Evolutionary conservation across 495 filamentous ascomycete species (phyloP).

Genomic region (Aspergillus carlsbadensis): DNA sequence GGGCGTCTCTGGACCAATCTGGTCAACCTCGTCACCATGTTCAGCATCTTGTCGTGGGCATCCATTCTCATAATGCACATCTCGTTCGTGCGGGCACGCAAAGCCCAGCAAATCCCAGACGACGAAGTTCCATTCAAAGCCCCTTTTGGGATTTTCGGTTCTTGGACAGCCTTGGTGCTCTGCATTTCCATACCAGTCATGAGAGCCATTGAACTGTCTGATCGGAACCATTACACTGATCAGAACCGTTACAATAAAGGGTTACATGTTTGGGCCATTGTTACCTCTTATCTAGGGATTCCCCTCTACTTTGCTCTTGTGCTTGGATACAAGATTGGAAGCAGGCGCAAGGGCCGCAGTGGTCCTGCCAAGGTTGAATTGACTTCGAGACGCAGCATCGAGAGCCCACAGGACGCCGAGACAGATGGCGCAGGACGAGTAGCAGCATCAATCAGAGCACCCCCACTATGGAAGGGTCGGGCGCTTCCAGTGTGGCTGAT

Average conservation of each 20-base stretch:
- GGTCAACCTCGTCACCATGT: conserved; percentile 74
- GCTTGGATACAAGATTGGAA: conserved; percentile 62
- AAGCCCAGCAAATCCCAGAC: conserved; percentile 64
- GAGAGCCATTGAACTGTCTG: conserved; percentile 70
- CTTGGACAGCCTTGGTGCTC: conserved; percentile 60
- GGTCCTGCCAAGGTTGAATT: not conserved
- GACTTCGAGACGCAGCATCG: not conserved
- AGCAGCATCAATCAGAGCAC: not conserved
- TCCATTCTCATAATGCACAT: conserved; percentile 79
- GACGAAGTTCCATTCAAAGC: conserved; percentile 67
- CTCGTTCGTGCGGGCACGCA: conserved; percentile 68
- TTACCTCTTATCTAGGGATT: conserved; percentile 76
- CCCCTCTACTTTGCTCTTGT: conserved; percentile 71
- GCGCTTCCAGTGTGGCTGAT: conserved; percentile 9
- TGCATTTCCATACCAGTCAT: conserved; percentile 69
- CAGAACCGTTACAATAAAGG: conserved; percentile 34
- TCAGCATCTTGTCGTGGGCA: conserved; percentile 67
- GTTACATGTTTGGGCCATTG: conserved; percentile 62
- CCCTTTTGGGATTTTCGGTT: conserved; percentile 66
- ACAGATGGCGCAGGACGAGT: not conserved
- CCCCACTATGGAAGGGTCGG: not conserved
- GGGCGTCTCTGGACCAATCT: conserved; percentile 72
- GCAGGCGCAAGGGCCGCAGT: conserved; percentile 35
- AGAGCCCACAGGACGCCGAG: not conserved
- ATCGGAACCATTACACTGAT: conserved; percentile 38